These are phyloP conservation scores for Vigna radiata DNA, from an alignment of 306 rosid genomes.

Conservation along the genomic window DNA sequence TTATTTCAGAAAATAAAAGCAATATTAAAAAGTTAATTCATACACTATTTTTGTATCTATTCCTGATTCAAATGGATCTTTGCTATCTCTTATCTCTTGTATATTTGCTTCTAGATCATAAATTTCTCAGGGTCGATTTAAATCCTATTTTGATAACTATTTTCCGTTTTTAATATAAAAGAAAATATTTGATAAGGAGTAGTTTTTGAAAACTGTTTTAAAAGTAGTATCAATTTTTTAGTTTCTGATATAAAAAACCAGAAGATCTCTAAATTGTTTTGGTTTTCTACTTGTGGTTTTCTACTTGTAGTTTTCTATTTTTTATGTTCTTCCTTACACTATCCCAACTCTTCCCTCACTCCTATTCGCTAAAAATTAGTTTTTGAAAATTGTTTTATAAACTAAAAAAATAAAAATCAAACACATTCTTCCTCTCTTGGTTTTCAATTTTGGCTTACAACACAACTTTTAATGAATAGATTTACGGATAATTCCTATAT, in stretches of 20 bases:
- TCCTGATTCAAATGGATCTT: constrained; percentile 14
- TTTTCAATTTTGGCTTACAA: not conserved
- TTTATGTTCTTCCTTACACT: not conserved
- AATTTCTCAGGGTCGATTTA: not conserved
- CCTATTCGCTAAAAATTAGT: not conserved
- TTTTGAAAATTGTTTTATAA: not conserved
- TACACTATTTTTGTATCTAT: not conserved
- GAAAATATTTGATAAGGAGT: not conserved
- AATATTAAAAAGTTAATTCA: not conserved
- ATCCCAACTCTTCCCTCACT: not conserved
- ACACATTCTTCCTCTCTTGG: not conserved
- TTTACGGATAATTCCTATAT: not conserved
- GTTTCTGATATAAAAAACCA: not conserved
- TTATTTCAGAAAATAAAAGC: not conserved
- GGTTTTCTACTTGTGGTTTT: not conserved
- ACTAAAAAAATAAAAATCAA: not conserved
- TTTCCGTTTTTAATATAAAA: not conserved
- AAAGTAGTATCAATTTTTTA: not conserved
- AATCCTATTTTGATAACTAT: not conserved
- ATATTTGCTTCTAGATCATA: constrained; percentile 4
- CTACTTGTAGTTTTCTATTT: not conserved
- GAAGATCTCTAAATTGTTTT: constrained; percentile 4
- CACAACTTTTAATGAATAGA: constrained; percentile 4
- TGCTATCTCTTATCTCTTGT: not conserved
- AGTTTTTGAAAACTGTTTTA: not conserved